These are phyloP conservation scores for Mucor velutinosus DNA, from an alignment of 371 early-diverging fungal genomes.

Conservation along the genomic window DNA sequence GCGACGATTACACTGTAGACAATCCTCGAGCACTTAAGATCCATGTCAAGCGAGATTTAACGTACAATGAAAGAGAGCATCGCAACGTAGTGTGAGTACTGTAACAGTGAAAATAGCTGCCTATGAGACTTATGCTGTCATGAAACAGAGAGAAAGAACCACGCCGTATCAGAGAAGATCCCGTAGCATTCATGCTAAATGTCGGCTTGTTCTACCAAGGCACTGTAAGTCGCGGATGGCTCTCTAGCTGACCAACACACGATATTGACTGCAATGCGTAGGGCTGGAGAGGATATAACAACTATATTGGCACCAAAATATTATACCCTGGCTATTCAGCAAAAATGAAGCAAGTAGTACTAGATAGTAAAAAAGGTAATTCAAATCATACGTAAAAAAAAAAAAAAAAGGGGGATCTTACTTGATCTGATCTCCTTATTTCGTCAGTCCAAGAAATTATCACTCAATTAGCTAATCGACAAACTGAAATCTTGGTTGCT, in stretches of 20 bases:
- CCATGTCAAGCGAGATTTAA: conserved; percentile 26
- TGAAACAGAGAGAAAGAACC: conserved; percentile 57
- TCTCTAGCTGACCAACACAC: not conserved
- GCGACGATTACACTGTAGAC: conserved; percentile 8
- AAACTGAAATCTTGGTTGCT: conserved; percentile 39
- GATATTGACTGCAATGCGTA: conserved; percentile 10
- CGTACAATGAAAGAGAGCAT: conserved; percentile 20
- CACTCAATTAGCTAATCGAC: conserved; percentile 47
- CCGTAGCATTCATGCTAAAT: conserved; percentile 77
- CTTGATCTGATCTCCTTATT: not conserved
- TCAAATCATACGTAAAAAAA: conserved; percentile 1
- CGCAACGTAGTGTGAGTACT: conserved; percentile 35
- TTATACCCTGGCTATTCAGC: conserved; percentile 69
- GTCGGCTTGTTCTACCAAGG: conserved; percentile 72
- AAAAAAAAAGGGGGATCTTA: not conserved
- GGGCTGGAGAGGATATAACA: conserved; percentile 83
- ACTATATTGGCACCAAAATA: conserved; percentile 77
- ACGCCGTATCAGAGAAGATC: conserved; percentile 74
- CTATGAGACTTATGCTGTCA: not conserved
- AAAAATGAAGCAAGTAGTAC: conserved; percentile 60
- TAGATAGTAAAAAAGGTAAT: conserved; percentile 52
- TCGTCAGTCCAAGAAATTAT: conserved; percentile 46
- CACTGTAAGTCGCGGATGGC: conserved; percentile 52
- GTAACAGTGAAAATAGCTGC: not conserved
- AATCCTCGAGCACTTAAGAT: conserved; percentile 22